These are phyloP conservation scores for Trichoderma endophyticum DNA, from an alignment of 2,329 filamentous ascomycete genomes.

Conservation along the genomic window DNA sequence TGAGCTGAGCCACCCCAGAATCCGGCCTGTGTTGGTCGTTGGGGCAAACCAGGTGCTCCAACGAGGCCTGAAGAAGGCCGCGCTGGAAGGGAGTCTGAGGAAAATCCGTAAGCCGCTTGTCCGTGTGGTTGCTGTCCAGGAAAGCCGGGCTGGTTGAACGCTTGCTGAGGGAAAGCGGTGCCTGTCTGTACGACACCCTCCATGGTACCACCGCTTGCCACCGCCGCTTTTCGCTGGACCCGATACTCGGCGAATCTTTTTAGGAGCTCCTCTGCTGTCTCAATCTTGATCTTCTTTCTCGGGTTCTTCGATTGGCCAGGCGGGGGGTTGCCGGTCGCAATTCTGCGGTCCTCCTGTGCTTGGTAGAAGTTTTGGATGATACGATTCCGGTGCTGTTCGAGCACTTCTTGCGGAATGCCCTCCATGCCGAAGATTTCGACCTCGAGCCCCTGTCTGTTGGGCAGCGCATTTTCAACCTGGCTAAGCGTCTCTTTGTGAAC, in stretches of 20 bases:
- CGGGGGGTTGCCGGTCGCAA: slow-evolving; percentile 78
- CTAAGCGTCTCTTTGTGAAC: slow-evolving; percentile 93
- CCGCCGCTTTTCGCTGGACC: slow-evolving; percentile 58
- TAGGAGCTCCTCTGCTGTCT: slow-evolving; percentile 75
- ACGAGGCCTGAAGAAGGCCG: slow-evolving; percentile 41
- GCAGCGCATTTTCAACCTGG: slow-evolving; percentile 86
- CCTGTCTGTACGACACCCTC: slow-evolving; percentile 28
- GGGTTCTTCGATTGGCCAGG: slow-evolving; percentile 64
- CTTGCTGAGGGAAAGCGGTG: background rate
- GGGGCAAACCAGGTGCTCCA: slow-evolving; percentile 42
- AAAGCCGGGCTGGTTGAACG: slow-evolving; percentile 25
- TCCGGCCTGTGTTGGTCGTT: slow-evolving; percentile 40
- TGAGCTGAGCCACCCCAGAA: slow-evolving; percentile 27
- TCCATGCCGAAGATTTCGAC: slow-evolving; percentile 99
- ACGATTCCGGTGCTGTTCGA: slow-evolving; percentile 79
- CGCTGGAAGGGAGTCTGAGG: slow-evolving; percentile 43
- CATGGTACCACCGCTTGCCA: slow-evolving; percentile 50
- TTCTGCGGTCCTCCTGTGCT: slow-evolving; percentile 76
- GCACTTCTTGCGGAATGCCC: slow-evolving; percentile 83
- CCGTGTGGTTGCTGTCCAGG: slow-evolving; percentile 21
- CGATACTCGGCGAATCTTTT: slow-evolving; percentile 75
- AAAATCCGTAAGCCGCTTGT: slow-evolving; percentile 34
- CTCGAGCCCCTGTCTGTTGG: slow-evolving; percentile 79
- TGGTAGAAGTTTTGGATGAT: slow-evolving; percentile 84
- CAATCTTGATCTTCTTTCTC: slow-evolving; percentile 68